phyloP scores from a whole-genome alignment of 345 rosid genomes.

The Citrus inodora region DNA sequence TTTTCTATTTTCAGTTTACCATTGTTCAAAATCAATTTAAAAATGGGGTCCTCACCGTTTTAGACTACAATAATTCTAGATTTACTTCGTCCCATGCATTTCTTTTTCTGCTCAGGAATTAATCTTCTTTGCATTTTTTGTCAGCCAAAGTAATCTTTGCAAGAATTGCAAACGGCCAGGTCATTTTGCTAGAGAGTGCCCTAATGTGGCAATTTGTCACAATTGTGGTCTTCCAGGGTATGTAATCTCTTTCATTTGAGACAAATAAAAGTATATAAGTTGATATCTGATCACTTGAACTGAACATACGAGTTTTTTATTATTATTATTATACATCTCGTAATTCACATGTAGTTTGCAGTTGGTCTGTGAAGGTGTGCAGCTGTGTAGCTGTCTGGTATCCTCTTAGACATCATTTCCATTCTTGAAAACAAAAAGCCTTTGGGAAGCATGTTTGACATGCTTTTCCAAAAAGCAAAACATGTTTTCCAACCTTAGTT shows the following conservation, averaged over 20 bases:
- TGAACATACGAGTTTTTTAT: background rate
- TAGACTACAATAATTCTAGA: background rate
- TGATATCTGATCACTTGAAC: background rate
- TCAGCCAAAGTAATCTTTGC: slow-evolving; percentile 88
- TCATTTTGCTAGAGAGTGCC: slow-evolving; percentile 94
- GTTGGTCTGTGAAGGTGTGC: background rate
- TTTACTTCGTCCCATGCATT: background rate
- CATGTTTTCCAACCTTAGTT: background rate
- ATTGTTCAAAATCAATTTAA: background rate
- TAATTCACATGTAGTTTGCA: background rate
- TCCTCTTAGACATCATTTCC: background rate
- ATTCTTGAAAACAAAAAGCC: background rate
- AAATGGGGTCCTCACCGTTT: background rate
- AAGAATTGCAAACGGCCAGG: slow-evolving; percentile 98
- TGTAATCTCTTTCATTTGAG: background rate
- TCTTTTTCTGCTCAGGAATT: slow-evolving; percentile 5
- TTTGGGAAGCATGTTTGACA: background rate
- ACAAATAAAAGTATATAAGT: background rate
- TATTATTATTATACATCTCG: background rate
- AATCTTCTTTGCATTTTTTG: slow-evolving; percentile 22
- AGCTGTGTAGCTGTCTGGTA: background rate
- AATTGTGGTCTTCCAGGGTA: slow-evolving; percentile 98
- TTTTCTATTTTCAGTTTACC: background rate
- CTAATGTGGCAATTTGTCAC: slow-evolving; percentile 96
- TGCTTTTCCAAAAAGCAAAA: background rate